Base-by-base conservation (phyloP, 495 filamentous ascomycete genomes). In the Podospora tetraspora region DNA sequence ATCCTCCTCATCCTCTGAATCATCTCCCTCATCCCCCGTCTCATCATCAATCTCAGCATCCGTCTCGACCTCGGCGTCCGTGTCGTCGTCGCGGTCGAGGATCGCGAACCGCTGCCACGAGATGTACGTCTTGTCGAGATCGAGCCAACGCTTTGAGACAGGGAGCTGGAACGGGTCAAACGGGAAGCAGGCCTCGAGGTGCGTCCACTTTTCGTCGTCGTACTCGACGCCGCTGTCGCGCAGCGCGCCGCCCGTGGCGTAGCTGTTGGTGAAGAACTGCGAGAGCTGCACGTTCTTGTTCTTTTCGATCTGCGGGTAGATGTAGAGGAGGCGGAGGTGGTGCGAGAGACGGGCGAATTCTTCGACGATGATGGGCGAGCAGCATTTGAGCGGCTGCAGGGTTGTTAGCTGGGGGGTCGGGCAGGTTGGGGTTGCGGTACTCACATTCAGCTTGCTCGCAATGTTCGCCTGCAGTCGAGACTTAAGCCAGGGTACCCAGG, bases 161-260 rank as follows among this genome's bases (percentile, higher is more conserved):
- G 92, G 94, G 13, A 98, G 83, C 69, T 91, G 88, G 78, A 97
- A 98, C 3, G 95, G 95, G 75, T 99, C 95, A 73, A 99, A 99
- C 1, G 96, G 95, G 77, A 98, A 98, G 77, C 94, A 97, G 0
- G 91, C 91, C 69, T 97, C 94, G 2, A 98, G 84, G 76, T 94
- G 86, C 61, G 87, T 84, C 78, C 87, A 88, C 56, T 88, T 89
- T 66, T 93, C 88, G 56, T 90, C 85, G 61, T 87, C 85, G 64
- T 80, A 76, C 62, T 84, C 81, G 59, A 85, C 80, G 65, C 84
- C 90, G 72, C 87, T 85, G 73, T 95, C 93, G 57, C 92, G 85
- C 25, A 85, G 72, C 1, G 79, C 81, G 16, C 80, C 80, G 66
- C 79, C 79, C n/a, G 74, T 80, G 32, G 82, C 77, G 68, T 84